phyloP scores from a whole-genome alignment of 495 filamentous ascomycete genomes.

The Tuber borchii region DNA sequence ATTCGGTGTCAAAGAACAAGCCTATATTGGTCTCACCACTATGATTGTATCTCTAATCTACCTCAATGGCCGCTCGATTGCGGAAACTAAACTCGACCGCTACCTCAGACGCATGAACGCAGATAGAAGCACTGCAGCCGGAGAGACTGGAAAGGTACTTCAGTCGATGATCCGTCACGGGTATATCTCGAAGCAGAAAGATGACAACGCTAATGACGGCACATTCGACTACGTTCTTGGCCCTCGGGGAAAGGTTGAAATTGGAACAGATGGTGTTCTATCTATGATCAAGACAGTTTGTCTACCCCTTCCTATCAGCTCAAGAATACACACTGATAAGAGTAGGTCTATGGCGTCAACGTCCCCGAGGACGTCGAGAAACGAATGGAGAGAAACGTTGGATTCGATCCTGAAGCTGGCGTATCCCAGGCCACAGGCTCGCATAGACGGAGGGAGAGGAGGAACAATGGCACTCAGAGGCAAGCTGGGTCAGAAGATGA shows the following conservation, averaged over 20 bases:
- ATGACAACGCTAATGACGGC: constrained; percentile 57
- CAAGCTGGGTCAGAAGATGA: constrained; percentile 1
- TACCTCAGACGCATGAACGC: constrained; percentile 71
- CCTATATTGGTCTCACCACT: constrained; percentile 73
- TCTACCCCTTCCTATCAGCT: neutral
- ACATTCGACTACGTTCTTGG: constrained; percentile 44
- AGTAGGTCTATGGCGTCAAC: constrained; percentile 50
- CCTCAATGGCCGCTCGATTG: constrained; percentile 62
- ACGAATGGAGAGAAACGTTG: constrained; percentile 51
- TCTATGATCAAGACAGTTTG: constrained; percentile 58
- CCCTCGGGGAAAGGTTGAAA: constrained; percentile 74
- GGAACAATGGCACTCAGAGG: neutral
- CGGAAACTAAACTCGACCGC: constrained; percentile 64
- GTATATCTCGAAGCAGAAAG: constrained; percentile 68
- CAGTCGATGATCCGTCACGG: constrained; percentile 70
- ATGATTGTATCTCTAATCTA: constrained; percentile 70
- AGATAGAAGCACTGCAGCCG: constrained; percentile 64
- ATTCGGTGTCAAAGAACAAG: constrained; percentile 57
- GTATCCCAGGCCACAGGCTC: neutral
- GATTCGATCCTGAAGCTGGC: constrained; percentile 42
- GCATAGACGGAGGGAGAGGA: neutral
- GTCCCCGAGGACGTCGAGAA: constrained; percentile 50
- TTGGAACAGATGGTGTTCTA: constrained; percentile 64
- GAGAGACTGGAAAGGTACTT: constrained; percentile 69
- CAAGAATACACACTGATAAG: constrained; percentile 38